Evolutionary conservation across 805 yeast genomes (phyloP), one percentile per base, ranked within the genome.

Genomic region (Ogataea methanolica): DNA sequence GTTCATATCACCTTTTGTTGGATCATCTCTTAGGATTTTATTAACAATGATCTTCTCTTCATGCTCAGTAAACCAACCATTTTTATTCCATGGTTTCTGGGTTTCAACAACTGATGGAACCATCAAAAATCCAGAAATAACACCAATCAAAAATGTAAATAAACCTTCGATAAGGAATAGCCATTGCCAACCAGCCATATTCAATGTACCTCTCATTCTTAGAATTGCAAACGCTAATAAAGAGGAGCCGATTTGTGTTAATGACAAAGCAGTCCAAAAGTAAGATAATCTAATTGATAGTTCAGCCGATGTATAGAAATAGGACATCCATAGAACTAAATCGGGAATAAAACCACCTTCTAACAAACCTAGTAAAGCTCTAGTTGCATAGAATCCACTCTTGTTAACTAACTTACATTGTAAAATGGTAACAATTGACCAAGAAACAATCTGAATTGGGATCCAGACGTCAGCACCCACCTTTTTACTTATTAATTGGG

Each of bases 261-360:
- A 48, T 1, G 82, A 75, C 47, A 74, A 68, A 3, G 84, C 73
- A 23, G 79, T 72, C 75, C 83, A 83, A 59, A 83, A 83, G 54
- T 72, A 73, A 0, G 85, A 75, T 26, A 82, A 66, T 46, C 89
- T 68, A 21, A 79, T 61, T 1, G 86, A 72, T 16, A 84, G 68
- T 61, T 85, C 89, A 31, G 69, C 61, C 26, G 76, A 59, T 11
- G 80, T 83, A 66, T 78, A 85, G 64, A 83, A 84, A 63, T 82
- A 84, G 2, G 84, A 76, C 62, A 84, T 66, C 80, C 84, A 84
- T 42, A 83, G 64, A 46, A 78, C 73, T 31, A 77, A 65, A 55
- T 83, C 88, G 33, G 85, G 83, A 45, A 85, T 82, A 50, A 82
- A 82, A 0, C 89, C 88, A 47, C 88, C 88, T 60, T 83, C 83